phyloP scores from a whole-genome alignment of 331 rosid species.

The Rosa hybrid region DNA sequence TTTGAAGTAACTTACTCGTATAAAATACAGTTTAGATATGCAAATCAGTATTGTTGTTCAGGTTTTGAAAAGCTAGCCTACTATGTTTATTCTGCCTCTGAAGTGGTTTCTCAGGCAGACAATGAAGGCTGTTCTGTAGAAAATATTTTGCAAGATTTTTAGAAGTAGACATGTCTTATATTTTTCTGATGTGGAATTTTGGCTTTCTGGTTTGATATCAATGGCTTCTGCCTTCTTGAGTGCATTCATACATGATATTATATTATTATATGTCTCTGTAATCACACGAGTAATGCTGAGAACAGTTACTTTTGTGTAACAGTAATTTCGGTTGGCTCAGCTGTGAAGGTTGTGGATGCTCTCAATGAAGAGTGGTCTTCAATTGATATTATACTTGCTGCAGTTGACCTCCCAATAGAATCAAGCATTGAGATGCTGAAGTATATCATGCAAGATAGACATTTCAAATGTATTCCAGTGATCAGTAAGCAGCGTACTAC shows the following conservation, averaged over 20 bases:
- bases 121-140: background rate
- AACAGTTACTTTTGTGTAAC: background rate
- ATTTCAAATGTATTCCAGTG: constrained; percentile 25
- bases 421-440: constrained; percentile 23
- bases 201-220: background rate
- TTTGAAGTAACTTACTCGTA: background rate
- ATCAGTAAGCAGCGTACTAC: constrained; percentile 17
- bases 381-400: constrained; percentile 17
- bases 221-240: background rate
- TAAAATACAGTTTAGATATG: background rate
- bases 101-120: background rate
- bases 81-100: background rate
- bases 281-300: background rate
- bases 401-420: constrained; percentile 20
- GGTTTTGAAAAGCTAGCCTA: background rate
- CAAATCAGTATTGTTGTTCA: background rate
- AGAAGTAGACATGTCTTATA: background rate
- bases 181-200: background rate
- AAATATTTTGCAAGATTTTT: background rate
- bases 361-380: constrained; percentile 18
- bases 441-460: constrained; percentile 19
- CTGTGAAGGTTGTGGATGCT: constrained; percentile 23
- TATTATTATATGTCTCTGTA: background rate
- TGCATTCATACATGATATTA: background rate
- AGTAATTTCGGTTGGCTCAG: constrained; percentile 23